Evolutionary conservation across 2,329 filamentous ascomycete genomes (phyloP).

Genomic region (Talaromyces sp.): DNA sequence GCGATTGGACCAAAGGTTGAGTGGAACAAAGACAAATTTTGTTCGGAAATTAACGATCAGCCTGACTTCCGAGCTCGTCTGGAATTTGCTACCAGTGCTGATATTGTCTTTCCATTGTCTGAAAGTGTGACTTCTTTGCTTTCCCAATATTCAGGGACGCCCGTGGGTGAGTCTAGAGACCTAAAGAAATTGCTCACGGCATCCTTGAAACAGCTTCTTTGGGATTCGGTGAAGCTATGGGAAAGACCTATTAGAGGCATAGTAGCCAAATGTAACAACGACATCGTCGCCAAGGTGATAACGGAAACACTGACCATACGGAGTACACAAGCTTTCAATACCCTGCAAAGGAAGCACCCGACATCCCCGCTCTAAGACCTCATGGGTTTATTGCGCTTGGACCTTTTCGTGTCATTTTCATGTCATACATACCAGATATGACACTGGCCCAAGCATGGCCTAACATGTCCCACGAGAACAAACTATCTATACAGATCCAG

Average conservation of each 20-base stretch:
- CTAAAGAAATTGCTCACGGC: conserved; percentile 10
- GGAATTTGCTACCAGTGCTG: conserved; percentile 17
- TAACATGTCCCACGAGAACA: conserved; percentile 17
- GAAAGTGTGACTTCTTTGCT: conserved; percentile 13
- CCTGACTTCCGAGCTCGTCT: conserved; percentile 20
- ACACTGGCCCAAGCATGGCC: conserved; percentile 21
- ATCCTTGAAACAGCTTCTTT: conserved; percentile 19
- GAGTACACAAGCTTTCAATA: conserved; percentile 25
- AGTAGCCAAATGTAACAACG: conserved; percentile 21
- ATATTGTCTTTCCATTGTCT: conserved; percentile 21
- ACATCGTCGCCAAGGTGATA: conserved; percentile 14
- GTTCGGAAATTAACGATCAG: neutral
- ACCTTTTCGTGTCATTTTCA: conserved; percentile 23
- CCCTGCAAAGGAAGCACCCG: conserved; percentile 18
- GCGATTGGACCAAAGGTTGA: conserved; percentile 13
- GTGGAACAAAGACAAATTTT: neutral
- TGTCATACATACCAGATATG: conserved; percentile 22
- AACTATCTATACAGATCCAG: conserved; percentile 17
- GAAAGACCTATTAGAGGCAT: conserved; percentile 18
- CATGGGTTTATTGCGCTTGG: conserved; percentile 23
- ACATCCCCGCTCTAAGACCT: conserved; percentile 23
- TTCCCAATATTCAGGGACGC: conserved; percentile 5
- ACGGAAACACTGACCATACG: conserved; percentile 15
- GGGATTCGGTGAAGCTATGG: conserved; percentile 20
- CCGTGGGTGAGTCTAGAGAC: neutral